Evolutionary conservation across 129 eudicot genomes (phyloP), one percentile per base, ranked within the genome.

Genomic region (Centella asiatica): DNA sequence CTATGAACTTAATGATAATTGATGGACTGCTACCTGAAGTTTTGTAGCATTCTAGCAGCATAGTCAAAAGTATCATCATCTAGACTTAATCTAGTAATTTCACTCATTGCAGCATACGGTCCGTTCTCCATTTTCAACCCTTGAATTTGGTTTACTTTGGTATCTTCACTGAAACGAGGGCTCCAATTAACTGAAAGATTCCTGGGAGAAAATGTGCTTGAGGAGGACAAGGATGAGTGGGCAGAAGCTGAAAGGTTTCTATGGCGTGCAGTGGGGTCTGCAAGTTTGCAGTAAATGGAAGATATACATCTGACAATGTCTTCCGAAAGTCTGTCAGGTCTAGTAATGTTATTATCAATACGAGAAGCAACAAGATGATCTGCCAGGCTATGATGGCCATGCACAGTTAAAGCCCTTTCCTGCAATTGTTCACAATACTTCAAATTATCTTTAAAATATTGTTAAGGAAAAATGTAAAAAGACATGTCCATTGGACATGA

Each of bases 131-230:
- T 83, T 74, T 77, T 77, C 26, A 61, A 68, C 29, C 66, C 79
- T 34, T 67, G 69, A 45, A 66, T 47, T 71, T 76, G 83, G 49
- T 46, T 13, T 49, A 66, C 76, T 39, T 57, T 47, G 57, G 68
- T 72, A 57, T 81, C 83, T 24, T 78, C 88, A 56, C 71, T 88
- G 51, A 74, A 77, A 57, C 64, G 84, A 44, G 94, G 94, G 67
- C 96, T 88, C 94, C 94, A 88, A 1, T 80, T 79, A 45, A 82
- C 89, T 34, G 94, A 88, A 54, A 80, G 45, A 72, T 87, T 80
- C 72, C 72, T 74, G 19, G 94, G 84, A 72, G 87, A 79, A 82
- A 76, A 79, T 52, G 87, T 77, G 68, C 82, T 72, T 4, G 94
- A 84, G 51, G 93, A 83, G 59, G 92, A 78, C 18, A 78, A 32